A percentile compares a stretch with the other conserved stretches of the same genome.
phyloP scores from a whole-genome alignment of 306 rosid species.

The Gastrolobium bilobum region DNA sequence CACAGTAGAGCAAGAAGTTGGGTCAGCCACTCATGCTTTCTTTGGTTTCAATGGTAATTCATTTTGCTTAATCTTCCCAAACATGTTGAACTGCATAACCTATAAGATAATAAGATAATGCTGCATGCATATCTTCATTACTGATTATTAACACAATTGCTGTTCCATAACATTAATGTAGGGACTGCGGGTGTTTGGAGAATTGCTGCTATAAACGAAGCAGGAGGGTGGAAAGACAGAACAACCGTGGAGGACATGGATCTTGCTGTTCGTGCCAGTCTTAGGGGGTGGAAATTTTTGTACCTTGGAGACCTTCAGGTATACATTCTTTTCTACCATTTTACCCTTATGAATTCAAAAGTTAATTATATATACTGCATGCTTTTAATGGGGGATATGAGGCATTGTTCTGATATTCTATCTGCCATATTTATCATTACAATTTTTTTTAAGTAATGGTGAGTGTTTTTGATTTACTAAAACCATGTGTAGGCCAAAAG shows the following conservation, averaged over 20 bases:
- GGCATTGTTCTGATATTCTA: conserved; percentile 11
- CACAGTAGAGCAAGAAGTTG: conserved; percentile 93
- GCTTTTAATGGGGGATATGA: background rate
- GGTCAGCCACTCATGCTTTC: conserved; percentile 90
- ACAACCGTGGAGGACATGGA: conserved; percentile 94
- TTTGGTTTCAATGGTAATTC: conserved; percentile 84
- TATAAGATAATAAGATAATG: background rate
- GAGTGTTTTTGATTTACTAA: conserved; percentile 1
- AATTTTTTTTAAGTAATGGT: background rate
- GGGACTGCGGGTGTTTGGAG: conserved; percentile 94
- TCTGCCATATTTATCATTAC: background rate
- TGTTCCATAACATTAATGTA: conserved; percentile 40
- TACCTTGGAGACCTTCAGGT: conserved; percentile 91
- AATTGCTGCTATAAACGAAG: conserved; percentile 87
- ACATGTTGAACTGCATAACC: background rate
- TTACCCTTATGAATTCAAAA: background rate
- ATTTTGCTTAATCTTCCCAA: background rate
- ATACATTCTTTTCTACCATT: background rate
- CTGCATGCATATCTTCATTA: background rate
- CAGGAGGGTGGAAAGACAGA: conserved; percentile 91
- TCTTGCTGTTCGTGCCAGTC: conserved; percentile 87
- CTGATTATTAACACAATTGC: background rate
- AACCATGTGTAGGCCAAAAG: conserved; percentile 70
- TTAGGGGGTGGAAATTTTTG: conserved; percentile 85
- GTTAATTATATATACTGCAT: background rate